Evolutionary conservation across 306 rosid genomes (phyloP).

Genomic region (Citrullus mucosospermus): DNA sequence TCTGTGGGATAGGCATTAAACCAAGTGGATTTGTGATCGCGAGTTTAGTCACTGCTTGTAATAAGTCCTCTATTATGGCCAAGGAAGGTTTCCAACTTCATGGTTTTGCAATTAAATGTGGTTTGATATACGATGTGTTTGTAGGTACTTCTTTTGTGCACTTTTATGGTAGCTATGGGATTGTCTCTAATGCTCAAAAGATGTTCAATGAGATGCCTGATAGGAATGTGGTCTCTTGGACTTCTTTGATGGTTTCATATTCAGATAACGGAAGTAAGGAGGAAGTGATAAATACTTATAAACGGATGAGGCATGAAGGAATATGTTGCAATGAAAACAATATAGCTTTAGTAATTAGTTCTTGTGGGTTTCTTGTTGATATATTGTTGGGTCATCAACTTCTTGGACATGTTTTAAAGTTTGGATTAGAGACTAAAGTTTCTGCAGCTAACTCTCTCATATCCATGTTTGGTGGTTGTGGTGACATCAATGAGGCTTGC

Average conservation of each 20-base stretch:
- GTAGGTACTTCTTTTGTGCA: constrained; percentile 77
- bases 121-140: constrained; percentile 51
- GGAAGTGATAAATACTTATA: constrained; percentile 43
- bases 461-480: constrained; percentile 59
- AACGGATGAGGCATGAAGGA: constrained; percentile 28
- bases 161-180: constrained; percentile 48
- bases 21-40: constrained; percentile 58
- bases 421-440: constrained; percentile 43
- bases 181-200: constrained; percentile 31
- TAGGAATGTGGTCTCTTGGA: constrained; percentile 83
- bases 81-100: constrained; percentile 62
- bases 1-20: constrained; percentile 25
- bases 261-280: constrained; percentile 34
- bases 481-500: constrained; percentile 41
- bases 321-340: constrained; percentile 56
- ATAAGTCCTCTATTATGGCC: constrained; percentile 50
- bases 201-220: constrained; percentile 66
- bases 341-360: constrained; percentile 43
- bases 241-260: constrained; percentile 73
- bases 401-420: constrained; percentile 54
- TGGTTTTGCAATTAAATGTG: constrained; percentile 46
- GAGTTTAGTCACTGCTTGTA: constrained; percentile 71
- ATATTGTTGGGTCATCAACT: constrained; percentile 50
- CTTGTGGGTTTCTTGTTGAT: constrained; percentile 65
- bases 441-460: constrained; percentile 71